A percentile compares a stretch with the other conserved stretches of the same genome.
Conservation (phyloP, 306 rosid genomes). For the Astragalus membranaceus region DNA sequence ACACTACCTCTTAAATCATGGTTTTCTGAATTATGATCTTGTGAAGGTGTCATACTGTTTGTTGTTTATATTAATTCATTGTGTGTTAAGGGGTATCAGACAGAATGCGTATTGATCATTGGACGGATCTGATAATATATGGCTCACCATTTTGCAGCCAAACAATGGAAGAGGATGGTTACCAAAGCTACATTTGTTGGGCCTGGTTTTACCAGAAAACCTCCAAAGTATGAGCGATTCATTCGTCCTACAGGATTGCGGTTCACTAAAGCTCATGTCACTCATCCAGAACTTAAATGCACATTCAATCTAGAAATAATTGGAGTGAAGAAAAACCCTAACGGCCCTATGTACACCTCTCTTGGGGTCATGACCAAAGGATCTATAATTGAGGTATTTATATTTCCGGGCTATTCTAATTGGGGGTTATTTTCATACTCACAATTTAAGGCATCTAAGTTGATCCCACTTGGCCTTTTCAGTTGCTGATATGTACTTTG, state of each 20-base stretch:
- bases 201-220: conserved; percentile 87
- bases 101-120: neutral
- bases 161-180: conserved; percentile 98
- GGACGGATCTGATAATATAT: neutral
- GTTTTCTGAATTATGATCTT: neutral
- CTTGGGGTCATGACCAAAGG: conserved; percentile 97
- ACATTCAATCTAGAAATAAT: conserved; percentile 90
- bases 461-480: neutral
- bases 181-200: conserved; percentile 98
- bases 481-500: neutral
- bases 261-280: conserved; percentile 91
- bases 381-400: conserved; percentile 78
- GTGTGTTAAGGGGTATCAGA: neutral
- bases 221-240: conserved; percentile 91
- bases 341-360: conserved; percentile 86
- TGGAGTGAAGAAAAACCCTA: conserved; percentile 94
- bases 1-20: neutral
- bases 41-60: neutral
- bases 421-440: neutral
- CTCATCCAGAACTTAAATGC: conserved; percentile 92
- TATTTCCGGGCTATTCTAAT: neutral
- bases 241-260: conserved; percentile 87
- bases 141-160: conserved; percentile 45
- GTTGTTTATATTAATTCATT: neutral
- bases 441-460: neutral